A percentile compares a stretch with the other conserved stretches of the same genome.
phyloP scores from a whole-genome alignment of 306 rosid genomes.

The Castanopsis chinensis region DNA sequence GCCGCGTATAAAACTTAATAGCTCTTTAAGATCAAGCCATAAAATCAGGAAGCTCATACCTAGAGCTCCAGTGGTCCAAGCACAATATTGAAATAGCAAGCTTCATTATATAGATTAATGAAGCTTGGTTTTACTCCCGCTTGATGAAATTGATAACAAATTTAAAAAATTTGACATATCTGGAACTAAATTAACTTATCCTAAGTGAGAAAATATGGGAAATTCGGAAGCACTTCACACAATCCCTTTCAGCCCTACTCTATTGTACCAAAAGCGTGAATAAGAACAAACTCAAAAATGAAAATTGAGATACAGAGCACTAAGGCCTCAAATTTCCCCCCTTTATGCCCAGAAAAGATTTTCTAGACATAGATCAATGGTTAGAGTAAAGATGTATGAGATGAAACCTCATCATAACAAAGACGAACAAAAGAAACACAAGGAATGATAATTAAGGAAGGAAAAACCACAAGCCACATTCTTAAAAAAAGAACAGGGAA shows the following conservation, averaged over 20 bases:
- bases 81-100: not conserved
- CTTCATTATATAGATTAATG: not conserved
- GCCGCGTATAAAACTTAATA: not conserved
- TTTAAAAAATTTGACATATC: not conserved
- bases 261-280: not conserved
- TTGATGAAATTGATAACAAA: not conserved
- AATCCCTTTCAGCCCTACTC: not conserved
- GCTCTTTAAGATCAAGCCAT: not conserved
- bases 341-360: not conserved
- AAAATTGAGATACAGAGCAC: not conserved
- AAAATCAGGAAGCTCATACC: not conserved
- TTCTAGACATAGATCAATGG: not conserved
- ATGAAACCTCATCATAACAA: not conserved
- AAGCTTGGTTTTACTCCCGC: not conserved
- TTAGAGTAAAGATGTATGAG: not conserved
- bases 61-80: not conserved
- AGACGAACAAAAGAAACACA: not conserved
- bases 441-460: not conserved
- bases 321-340: not conserved
- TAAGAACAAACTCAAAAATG: not conserved
- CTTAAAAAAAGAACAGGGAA: not conserved
- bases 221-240: not conserved
- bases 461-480: not conserved
- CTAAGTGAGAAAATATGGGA: not conserved
- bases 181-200: not conserved